Percentiles rank a stretch among this genome's conserved stretches.
phyloP scores from a whole-genome alignment of 208 protist genomes.

The Phytomonas sp. region DNA sequence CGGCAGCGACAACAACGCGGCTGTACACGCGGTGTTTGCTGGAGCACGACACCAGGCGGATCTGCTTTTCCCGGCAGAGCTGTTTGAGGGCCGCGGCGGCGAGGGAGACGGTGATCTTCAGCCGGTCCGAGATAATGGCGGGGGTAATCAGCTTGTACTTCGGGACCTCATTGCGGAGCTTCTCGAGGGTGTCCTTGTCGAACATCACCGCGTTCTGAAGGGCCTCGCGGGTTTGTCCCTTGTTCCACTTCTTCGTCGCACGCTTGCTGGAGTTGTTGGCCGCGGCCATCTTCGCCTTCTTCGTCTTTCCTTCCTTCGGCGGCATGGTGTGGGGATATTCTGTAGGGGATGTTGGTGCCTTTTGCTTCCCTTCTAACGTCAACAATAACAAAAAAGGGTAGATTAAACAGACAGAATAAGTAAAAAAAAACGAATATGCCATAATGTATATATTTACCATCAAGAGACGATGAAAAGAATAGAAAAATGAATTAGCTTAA shows the following conservation, averaged over 20 bases:
- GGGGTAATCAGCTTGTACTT: constrained; percentile 91
- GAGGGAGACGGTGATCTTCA: constrained; percentile 83
- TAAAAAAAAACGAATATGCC: constrained; percentile 9
- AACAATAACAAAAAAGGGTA: background rate
- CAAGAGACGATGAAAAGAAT: constrained; percentile 3
- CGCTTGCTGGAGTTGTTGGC: constrained; percentile 73
- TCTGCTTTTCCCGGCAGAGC: constrained; percentile 75
- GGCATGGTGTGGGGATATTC: constrained; percentile 23
- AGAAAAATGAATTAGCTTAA: constrained; percentile 12
- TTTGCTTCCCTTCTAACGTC: background rate
- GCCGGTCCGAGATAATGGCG: constrained; percentile 82
- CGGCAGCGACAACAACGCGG: constrained; percentile 33
- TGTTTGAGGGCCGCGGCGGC: constrained; percentile 81
- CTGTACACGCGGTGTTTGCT: constrained; percentile 81
- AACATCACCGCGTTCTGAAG: constrained; percentile 90
- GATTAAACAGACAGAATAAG: constrained; percentile 9
- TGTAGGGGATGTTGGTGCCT: background rate
- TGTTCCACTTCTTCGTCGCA: constrained; percentile 91
- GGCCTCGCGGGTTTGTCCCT: constrained; percentile 82
- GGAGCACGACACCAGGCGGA: constrained; percentile 70
- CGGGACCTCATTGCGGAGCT: constrained; percentile 81
- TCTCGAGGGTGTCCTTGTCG: constrained; percentile 81
- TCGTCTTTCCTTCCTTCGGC: constrained; percentile 59
- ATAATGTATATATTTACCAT: background rate
- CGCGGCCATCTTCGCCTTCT: constrained; percentile 68